Base-by-base conservation (phyloP, 1,284 basidiomycete genomes). In the Austroboletus niveus region DNA sequence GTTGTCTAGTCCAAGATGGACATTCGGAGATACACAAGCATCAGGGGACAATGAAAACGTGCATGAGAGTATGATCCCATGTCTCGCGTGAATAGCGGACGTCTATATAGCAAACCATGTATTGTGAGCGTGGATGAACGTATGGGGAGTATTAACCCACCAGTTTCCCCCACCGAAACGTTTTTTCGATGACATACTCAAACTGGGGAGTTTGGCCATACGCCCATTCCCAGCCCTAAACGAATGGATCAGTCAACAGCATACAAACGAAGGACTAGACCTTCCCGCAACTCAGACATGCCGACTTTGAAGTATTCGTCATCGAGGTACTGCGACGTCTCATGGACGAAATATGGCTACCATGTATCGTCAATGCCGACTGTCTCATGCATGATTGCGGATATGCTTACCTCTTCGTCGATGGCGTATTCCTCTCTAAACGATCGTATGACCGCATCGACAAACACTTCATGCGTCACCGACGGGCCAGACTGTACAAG, bases 191-290 rank as follows among this genome's bases (percentile, higher is more conserved):
- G 4, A 71, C 73, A 58, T 85, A 84, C 40, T 83, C 88, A 66
- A 99, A 98, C 65, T 96, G 91, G 48, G 96, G 96, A 0, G 95
- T 97, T 66, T 97, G 92, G 0, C 95, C 96, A 63, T 85, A 98
- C 30, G 83, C 77, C 94, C 95, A 99, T 24, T 90, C 81, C 97
- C 96, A 98, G 38, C 80, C 85, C 89, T 95, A 64, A 17, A 47
- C 27, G 2, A 48, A 49, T 24, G 10, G 3, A 22, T 48, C 42
- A 52, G 51, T 30, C 20, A 47, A 35, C 5, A 50, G 48, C 39
- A 36, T 22, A 32, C 47, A 41, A 51, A 38, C 15, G 20, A 45
- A 9, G 10, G 5, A 20, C 20, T 14, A 34, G 15, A 63, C 81
- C 48, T 57, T 87, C 92, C 57, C 72, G 75, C 45, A 97, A 72